phyloP scores from a whole-genome alignment of 169 alveolate species.

The Plasmodium malariae region DNA sequence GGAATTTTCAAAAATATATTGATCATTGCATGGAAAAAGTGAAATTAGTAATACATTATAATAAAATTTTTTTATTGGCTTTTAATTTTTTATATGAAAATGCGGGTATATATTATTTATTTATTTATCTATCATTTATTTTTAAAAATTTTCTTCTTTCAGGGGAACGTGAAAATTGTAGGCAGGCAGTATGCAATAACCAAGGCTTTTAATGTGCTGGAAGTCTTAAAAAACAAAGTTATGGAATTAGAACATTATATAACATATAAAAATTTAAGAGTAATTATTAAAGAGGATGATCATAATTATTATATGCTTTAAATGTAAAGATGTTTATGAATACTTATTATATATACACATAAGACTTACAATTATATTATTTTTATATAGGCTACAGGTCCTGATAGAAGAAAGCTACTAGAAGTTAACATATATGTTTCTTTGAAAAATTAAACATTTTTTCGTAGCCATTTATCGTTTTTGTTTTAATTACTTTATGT shows the following conservation, averaged over 20 bases:
- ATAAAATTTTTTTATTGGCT: neutral
- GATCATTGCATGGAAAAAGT: slow-evolving; percentile 17
- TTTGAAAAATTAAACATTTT: neutral
- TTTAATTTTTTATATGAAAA: neutral
- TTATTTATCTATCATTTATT: neutral
- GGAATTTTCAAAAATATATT: slow-evolving; percentile 22
- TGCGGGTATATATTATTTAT: neutral
- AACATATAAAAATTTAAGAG: slow-evolving; percentile 38
- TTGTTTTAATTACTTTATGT: neutral
- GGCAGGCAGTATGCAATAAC: slow-evolving; percentile 53
- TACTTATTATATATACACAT: neutral
- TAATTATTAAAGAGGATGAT: neutral
- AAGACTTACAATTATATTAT: neutral
- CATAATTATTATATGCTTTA: neutral
- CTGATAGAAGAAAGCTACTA: slow-evolving; percentile 25
- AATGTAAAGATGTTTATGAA: neutral
- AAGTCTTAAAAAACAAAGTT: slow-evolving; percentile 12
- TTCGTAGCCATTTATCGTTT: neutral
- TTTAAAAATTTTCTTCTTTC: slow-evolving; percentile 4
- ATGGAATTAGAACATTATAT: slow-evolving; percentile 13
- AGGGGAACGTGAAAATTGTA: slow-evolving; percentile 46
- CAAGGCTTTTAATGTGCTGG: slow-evolving; percentile 52
- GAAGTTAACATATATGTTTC: slow-evolving; percentile 10
- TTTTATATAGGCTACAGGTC: slow-evolving; percentile 19
- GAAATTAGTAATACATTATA: slow-evolving; percentile 27